Base-by-base conservation (phyloP, 345 rosid genomes). In the Sapria himalayana region DNA sequence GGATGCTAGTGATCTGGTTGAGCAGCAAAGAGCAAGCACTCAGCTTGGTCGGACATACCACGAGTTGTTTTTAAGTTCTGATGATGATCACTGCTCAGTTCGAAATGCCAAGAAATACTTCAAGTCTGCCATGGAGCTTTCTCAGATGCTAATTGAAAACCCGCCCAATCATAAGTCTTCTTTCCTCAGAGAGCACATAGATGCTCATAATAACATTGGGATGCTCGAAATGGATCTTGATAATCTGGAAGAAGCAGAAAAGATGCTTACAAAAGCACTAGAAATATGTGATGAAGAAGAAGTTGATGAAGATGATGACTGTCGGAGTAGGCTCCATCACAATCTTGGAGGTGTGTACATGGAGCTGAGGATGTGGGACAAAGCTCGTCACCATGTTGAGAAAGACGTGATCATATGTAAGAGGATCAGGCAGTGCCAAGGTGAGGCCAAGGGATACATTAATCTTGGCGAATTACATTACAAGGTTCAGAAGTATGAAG, bases 41-140 rank as follows among this genome's bases (percentile, higher is more conserved):
- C 93, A 79, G 40, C 84, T 89, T 9, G 93, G 95, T 38, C 91
- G 93, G n/a, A 79, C 93, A 2, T 82, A 76, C 59, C 78, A 89
- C 35, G 95, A 71, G 41, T 47, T 79, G 43, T 70, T 79, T 50
- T 19, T 64, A 18, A 65, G 31, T 48, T 72, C 84, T 23, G 70
- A 70, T 3, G 73, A 65, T 56, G 95, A 82, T 22, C 78, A 74
- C 41, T 57, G 52, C 36, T 66, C 86, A 0, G 49, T 72, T 41
- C 67, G 62, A 23, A 89, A 81, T 52, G 86, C 98, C 12, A 89
- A 69, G 41, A 82, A 82, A 63, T 77, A 89, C 44, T 89, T 82
- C 56, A 71, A 62, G 58, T 61, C 67, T 34, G 76, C 98, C 14
- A 82, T 74, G 98, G 58, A 64, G 39, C 84, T 72, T 51, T 85